Conservation (phyloP, 768 basidiomycete genomes). For the Peribolospora baueri region DNA sequence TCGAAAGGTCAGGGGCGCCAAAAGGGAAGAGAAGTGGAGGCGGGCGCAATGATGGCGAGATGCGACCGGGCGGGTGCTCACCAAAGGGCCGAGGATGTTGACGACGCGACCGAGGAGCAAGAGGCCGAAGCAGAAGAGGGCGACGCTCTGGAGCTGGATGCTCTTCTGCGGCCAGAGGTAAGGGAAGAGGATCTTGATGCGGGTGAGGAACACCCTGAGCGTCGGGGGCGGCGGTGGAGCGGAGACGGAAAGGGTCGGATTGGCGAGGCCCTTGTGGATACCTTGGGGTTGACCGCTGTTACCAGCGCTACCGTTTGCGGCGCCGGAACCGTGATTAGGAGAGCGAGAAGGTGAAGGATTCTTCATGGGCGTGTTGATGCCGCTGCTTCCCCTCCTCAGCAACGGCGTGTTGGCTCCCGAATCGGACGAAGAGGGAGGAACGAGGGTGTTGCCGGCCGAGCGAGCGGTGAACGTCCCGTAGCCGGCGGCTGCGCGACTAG, state of each 20-base stretch:
- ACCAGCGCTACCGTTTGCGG: background rate
- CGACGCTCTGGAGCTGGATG: constrained; percentile 40
- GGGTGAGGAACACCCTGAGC: constrained; percentile 26
- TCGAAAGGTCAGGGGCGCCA: no score
- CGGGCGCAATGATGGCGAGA: no score
- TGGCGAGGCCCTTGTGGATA: constrained; percentile 6
- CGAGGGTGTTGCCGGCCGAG: background rate
- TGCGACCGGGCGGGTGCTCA: no score
- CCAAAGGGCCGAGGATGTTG: constrained; percentile 42
- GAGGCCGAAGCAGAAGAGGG: constrained; percentile 40
- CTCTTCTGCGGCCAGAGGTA: constrained; percentile 64
- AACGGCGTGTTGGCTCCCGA: background rate
- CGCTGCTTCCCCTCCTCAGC: background rate
- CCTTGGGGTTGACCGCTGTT: constrained; percentile 7
- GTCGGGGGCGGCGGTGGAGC: constrained; percentile 29
- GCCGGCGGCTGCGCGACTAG: background rate
- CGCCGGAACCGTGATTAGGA: no score
- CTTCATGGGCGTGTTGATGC: background rate
- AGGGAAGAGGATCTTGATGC: constrained; percentile 42
- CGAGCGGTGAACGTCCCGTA: constrained; percentile 3
- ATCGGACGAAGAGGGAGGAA: constrained; percentile 5
- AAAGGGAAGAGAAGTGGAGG: no score
- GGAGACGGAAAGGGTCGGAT: background rate
- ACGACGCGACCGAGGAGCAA: constrained; percentile 52
- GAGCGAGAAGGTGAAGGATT: background rate